Percentiles rank a stretch among this genome's conserved stretches.
These are phyloP conservation scores for Xylariaceae sp. DNA, from an alignment of 2,329 filamentous ascomycete species.

Conservation along the genomic window DNA sequence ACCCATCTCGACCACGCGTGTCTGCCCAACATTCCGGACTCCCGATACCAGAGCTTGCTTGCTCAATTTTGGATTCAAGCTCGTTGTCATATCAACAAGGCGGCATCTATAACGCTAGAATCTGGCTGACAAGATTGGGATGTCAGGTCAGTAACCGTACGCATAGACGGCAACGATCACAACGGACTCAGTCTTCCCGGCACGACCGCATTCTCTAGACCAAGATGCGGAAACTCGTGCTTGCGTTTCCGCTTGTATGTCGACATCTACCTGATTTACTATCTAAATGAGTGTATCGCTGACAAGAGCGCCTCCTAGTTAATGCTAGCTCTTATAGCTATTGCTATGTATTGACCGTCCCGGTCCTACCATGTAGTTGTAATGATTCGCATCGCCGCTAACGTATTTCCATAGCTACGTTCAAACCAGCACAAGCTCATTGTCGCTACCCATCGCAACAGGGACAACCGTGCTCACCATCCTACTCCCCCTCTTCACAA, in stretches of 20 bases:
- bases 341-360: conserved; percentile 17
- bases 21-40: no score
- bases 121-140: no score
- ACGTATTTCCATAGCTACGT: conserved; percentile 24
- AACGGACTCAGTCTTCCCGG: no score
- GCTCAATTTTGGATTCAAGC: no score
- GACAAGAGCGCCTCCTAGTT: conserved; percentile 13
- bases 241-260: conserved; percentile 11
- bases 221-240: conserved; percentile 14
- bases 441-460: conserved; percentile 30
- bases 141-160: no score
- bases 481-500: conserved; percentile 28
- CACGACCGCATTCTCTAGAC: no score
- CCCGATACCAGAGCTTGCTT: no score
- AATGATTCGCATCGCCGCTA: conserved; percentile 1
- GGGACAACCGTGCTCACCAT: conserved; percentile 29
- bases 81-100: no score
- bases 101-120: no score
- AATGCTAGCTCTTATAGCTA: conserved; percentile 14
- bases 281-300: neutral
- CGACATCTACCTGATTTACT: neutral
- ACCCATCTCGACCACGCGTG: no score
- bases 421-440: conserved; percentile 27
- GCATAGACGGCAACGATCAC: no score
- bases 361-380: neutral